phyloP scores from a whole-genome alignment of 805 yeast species.

The Limtongia smithiae region DNA sequence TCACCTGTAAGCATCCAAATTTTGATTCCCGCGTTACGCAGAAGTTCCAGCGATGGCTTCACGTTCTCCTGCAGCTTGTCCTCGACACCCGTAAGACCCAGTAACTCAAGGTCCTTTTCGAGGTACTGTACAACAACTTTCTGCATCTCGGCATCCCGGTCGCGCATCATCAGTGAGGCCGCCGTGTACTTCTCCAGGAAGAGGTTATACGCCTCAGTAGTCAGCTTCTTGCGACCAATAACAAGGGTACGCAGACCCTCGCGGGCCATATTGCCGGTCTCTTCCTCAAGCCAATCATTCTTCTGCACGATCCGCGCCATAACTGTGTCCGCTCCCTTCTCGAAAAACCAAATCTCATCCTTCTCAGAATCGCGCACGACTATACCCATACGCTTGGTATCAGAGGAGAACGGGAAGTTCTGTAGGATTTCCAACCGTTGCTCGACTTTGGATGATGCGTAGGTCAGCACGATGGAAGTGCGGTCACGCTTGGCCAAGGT shows the following conservation, averaged over 20 bases:
- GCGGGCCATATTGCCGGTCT: conserved; percentile 95
- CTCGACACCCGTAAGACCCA: conserved; percentile 96
- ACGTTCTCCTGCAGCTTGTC: conserved; percentile 91
- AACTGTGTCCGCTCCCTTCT: conserved; percentile 96
- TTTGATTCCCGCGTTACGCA: conserved; percentile 93
- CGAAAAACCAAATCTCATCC: conserved; percentile 76
- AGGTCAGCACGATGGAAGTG: conserved; percentile 62
- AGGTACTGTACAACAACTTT: conserved; percentile 62
- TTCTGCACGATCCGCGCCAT: conserved; percentile 78
- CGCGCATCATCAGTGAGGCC: conserved; percentile 74
- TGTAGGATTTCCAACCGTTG: conserved; percentile 51
- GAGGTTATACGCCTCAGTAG: conserved; percentile 51
- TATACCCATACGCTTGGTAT: conserved; percentile 94
- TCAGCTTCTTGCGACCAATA: conserved; percentile 76
- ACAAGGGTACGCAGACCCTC: conserved; percentile 96
- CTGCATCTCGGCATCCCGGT: conserved; percentile 74
- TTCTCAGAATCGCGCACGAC: conserved; percentile 60
- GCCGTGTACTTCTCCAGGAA: conserved; percentile 63
- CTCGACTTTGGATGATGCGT: conserved; percentile 51
- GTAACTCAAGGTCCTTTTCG: conserved; percentile 77
- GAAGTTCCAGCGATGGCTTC: conserved; percentile 82
- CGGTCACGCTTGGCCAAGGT: conserved; percentile 80
- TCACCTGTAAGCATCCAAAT: conserved; percentile 99
- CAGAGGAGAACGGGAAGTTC: conserved; percentile 92
- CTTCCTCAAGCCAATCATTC: conserved; percentile 97